phyloP scores from a whole-genome alignment of 2,329 filamentous ascomycete genomes.

The Microcera coccophila region DNA sequence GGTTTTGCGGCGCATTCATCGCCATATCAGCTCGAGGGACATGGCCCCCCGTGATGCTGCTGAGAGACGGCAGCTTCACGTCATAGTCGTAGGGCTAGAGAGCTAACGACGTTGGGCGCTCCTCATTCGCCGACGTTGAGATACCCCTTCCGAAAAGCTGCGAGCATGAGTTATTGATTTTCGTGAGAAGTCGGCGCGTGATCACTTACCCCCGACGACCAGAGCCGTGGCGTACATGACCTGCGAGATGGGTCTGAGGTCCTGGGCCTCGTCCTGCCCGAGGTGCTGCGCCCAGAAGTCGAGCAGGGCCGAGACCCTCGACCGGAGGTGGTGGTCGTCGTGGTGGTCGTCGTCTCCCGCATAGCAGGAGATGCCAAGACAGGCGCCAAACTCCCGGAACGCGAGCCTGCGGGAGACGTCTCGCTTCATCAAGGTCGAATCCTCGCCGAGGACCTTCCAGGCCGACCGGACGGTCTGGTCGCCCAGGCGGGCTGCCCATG shows the following conservation, averaged over 20 bases:
- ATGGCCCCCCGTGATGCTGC: too few species aligned
- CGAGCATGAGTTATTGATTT: neutral
- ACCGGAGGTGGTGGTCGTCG: slow-evolving; percentile 32
- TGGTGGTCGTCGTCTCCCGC: too few species aligned
- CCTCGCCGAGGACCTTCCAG: slow-evolving; percentile 16
- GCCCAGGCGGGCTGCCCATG: slow-evolving; percentile 43
- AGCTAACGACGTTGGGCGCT: too few species aligned
- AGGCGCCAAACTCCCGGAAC: slow-evolving; percentile 54
- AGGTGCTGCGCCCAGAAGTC: slow-evolving; percentile 34
- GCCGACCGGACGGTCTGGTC: slow-evolving; percentile 27
- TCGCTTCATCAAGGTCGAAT: slow-evolving; percentile 21
- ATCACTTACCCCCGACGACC: slow-evolving; percentile 50
- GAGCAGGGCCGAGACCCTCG: slow-evolving; percentile 27
- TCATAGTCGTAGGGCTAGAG: too few species aligned
- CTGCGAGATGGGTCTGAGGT: slow-evolving; percentile 50
- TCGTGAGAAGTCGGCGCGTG: neutral
- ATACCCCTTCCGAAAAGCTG: neutral
- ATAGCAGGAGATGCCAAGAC: slow-evolving; percentile 44
- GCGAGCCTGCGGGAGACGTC: slow-evolving; percentile 37
- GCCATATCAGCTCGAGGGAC: too few species aligned
- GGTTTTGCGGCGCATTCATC: too few species aligned
- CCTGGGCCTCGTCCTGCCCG: slow-evolving; percentile 32
- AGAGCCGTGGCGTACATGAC: slow-evolving; percentile 56
- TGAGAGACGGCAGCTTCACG: too few species aligned
- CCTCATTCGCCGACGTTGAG: too few species aligned